A percentile compares a stretch with the other conserved stretches of the same genome.
Conservation (phyloP, 345 rosid species). For the Eucalyptus decipiens region DNA sequence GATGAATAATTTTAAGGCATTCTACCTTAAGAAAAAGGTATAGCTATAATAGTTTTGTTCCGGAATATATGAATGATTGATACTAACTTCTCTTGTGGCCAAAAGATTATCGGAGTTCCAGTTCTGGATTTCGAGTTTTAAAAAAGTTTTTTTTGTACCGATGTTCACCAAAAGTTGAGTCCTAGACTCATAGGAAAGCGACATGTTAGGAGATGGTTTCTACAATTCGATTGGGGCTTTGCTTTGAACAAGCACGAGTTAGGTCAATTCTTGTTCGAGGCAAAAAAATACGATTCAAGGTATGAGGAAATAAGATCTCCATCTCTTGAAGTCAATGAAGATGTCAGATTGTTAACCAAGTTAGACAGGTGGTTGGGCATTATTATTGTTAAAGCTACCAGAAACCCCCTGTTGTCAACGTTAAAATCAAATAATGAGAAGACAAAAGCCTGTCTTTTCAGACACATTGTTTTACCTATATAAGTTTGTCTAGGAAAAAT, state of each 20-base stretch:
- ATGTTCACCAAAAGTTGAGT: not conserved
- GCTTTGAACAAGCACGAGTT: not conserved
- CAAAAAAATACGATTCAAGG: not conserved
- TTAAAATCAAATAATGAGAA: not conserved
- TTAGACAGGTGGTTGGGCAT: not conserved
- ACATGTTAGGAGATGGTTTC: not conserved
- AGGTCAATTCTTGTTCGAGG: not conserved
- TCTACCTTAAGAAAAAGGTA: not conserved
- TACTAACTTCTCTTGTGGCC: not conserved
- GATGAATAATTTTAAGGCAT: not conserved
- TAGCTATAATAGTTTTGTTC: not conserved
- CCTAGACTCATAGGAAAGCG: not conserved
- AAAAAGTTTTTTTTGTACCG: no score
- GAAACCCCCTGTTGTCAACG: not conserved
- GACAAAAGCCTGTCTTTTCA: not conserved
- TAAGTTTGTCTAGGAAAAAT: not conserved
- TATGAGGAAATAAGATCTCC: not conserved
- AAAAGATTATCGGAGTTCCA: not conserved
- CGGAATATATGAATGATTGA: not conserved
- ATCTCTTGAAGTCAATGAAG: not conserved
- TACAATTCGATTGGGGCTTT: not conserved
- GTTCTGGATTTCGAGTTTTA: not conserved
- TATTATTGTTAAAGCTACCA: not conserved
- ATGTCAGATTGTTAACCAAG: not conserved
- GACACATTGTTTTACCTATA: not conserved